These are phyloP conservation scores for Clitopilus hobsonii DNA, from an alignment of 768 basidiomycete genomes.

Conservation along the genomic window DNA sequence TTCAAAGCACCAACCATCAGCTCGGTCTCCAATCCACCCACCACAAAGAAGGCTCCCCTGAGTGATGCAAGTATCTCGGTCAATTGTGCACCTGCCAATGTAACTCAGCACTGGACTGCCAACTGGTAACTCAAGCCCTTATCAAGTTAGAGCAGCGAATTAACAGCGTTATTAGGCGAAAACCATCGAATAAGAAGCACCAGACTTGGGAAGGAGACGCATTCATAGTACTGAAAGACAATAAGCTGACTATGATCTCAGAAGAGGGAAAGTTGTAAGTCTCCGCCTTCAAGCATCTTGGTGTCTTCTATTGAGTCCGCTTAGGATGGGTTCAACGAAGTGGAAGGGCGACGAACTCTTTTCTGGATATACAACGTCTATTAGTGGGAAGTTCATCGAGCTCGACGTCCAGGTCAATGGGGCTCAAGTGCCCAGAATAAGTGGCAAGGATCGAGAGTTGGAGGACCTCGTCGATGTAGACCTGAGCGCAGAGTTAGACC, in stretches of 20 bases:
- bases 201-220: conserved; percentile 86
- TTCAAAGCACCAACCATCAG: neutral
- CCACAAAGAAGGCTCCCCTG: neutral
- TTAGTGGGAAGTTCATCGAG: conserved; percentile 59
- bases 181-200: conserved; percentile 68
- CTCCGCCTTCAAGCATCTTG: neutral
- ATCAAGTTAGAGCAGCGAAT: conserved; percentile 2
- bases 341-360: conserved; percentile 58
- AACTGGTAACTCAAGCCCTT: conserved; percentile 49
- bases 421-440: conserved; percentile 43
- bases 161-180: conserved; percentile 47
- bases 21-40: neutral
- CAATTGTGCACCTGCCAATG: conserved; percentile 30
- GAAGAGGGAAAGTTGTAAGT: conserved; percentile 69
- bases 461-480: neutral
- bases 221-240: conserved; percentile 47
- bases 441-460: neutral
- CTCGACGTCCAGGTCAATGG: conserved; percentile 47
- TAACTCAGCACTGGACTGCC: conserved; percentile 49
- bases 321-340: conserved; percentile 55
- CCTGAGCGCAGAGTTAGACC: conserved; percentile 9
- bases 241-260: conserved; percentile 56
- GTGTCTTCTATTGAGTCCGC: conserved; percentile 1
- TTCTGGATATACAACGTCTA: conserved; percentile 37
- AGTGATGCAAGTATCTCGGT: too few species aligned